These are phyloP conservation scores for Phytopythium vexans DNA, from an alignment of 352 stramenopile species.

Conservation along the genomic window DNA sequence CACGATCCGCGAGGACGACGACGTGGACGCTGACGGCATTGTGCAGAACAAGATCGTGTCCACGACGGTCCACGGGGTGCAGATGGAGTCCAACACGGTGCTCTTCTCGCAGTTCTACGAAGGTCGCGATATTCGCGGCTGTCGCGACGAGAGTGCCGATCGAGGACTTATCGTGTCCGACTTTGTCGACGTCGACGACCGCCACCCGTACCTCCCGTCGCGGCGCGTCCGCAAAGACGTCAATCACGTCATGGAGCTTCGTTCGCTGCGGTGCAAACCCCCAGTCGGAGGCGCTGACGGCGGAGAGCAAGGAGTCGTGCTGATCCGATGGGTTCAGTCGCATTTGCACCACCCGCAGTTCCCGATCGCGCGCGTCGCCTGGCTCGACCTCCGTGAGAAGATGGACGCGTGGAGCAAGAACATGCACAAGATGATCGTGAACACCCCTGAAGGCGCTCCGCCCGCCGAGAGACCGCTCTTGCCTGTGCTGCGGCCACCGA, in stretches of 20 bases:
- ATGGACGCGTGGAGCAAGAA: slow-evolving; percentile 40
- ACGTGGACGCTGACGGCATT: slow-evolving; percentile 18
- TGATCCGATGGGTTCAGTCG: slow-evolving; percentile 36
- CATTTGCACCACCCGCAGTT: slow-evolving; percentile 28
- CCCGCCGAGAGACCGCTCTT: neutral
- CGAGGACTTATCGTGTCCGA: slow-evolving; percentile 29
- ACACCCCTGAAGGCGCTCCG: slow-evolving; percentile 12
- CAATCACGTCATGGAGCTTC: slow-evolving; percentile 26
- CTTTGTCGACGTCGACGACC: slow-evolving; percentile 32
- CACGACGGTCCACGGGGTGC: slow-evolving; percentile 21
- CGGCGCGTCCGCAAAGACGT: slow-evolving; percentile 25
- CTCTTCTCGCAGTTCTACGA: slow-evolving; percentile 29
- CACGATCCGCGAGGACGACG: slow-evolving; percentile 37
- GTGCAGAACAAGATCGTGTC: slow-evolving; percentile 32
- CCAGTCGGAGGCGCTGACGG: neutral
- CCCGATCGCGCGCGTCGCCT: slow-evolving; percentile 14
- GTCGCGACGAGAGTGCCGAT: slow-evolving; percentile 6
- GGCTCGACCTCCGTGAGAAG: slow-evolving; percentile 32
- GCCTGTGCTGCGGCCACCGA: neutral
- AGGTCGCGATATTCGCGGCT: slow-evolving; percentile 3
- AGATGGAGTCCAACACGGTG: slow-evolving; percentile 34
- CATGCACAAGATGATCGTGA: slow-evolving; percentile 34
- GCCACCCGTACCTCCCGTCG: slow-evolving; percentile 26
- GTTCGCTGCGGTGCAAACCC: slow-evolving; percentile 7
- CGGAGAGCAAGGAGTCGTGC: slow-evolving; percentile 32